Evolutionary conservation across 2,329 filamentous ascomycete species (phyloP).

Genomic region (Teratosphaeria gauchensis): DNA sequence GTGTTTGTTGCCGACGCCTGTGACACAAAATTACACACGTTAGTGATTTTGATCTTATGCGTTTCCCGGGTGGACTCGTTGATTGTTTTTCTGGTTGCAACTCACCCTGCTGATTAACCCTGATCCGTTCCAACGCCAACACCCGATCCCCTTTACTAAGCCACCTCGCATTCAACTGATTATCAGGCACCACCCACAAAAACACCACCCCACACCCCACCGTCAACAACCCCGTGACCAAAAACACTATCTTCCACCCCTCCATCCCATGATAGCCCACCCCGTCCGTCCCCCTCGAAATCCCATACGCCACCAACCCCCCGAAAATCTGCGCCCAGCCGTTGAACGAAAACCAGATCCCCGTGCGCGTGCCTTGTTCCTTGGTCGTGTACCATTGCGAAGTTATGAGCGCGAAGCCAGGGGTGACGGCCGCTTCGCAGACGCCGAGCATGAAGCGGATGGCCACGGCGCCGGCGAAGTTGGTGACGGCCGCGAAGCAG

Average conservation of each 20-base stretch:
- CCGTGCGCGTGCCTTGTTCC: constrained; percentile 54
- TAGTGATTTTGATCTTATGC: too few relatives aligned
- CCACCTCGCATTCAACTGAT: constrained; percentile 51
- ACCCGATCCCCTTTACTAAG: constrained; percentile 57
- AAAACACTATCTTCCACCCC: constrained; percentile 54
- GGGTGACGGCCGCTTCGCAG: constrained; percentile 59
- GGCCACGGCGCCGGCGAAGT: constrained; percentile 52
- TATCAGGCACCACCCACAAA: constrained; percentile 45
- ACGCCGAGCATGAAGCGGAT: constrained; percentile 60
- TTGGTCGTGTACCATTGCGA: constrained; percentile 63
- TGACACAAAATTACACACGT: not conserved
- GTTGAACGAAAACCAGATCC: constrained; percentile 62
- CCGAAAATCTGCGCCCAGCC: constrained; percentile 54
- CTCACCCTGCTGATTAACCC: constrained; percentile 63
- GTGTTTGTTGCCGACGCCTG: constrained; percentile 12
- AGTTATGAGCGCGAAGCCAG: constrained; percentile 59
- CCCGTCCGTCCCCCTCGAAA: constrained; percentile 45
- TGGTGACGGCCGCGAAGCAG: constrained; percentile 53
- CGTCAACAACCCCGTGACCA: constrained; percentile 37
- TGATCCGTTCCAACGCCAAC: constrained; percentile 60
- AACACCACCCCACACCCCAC: constrained; percentile 33
- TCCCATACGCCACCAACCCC: constrained; percentile 54
- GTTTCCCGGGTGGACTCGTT: too few relatives aligned
- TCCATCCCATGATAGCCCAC: constrained; percentile 46
- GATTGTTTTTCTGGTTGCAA: too few relatives aligned